Evolutionary conservation across 1,139 yeast genomes (phyloP), one percentile per base, ranked within the genome.

Genomic region (Yamadazyma sp.): DNA sequence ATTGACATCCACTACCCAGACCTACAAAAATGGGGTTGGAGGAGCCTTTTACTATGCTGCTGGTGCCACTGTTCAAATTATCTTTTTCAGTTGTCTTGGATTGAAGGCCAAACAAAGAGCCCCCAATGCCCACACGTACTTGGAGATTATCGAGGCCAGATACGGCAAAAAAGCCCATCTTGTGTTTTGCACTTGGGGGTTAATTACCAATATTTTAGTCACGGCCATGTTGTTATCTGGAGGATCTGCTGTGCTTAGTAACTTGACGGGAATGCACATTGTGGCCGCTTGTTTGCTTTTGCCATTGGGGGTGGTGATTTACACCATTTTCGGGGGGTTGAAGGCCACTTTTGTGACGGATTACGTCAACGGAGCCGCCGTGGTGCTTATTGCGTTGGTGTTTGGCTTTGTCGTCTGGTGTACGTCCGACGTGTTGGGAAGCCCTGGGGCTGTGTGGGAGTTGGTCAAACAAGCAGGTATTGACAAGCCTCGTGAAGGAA

Each of bases 261-360:
- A 81, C 51, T 67, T 86, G 44, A 86, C 96, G 3, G 96, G 95
- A 1, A 86, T 88, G 89, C 69, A 81, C 56, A 75, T 82, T 6
- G 83, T 80, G 18, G 96, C 96, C 11, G 86, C 89, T 1, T 80
- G 88, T 61, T 82, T 86, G 60, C 64, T 88, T 39, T 70, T 88
- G 37, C 96, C 96, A 2, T 64, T 88, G 22, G 95, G 95, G 47
- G 95, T 86, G 34, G 81, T 86, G 28, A 63, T 86, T 31, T 88
- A 87, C 62, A 88, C 96, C 3, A 62, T 87, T 40, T 84, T 86
- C 50, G 96, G 96, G 45, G 96, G 96, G 53, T 77, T 89, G 53
- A 87, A 85, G 59, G 95, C 96, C 18, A 88, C 96, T 4, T 86
- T 88, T 61, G 67, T 88, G 54, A 87, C 96, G 6, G 97, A 88